phyloP scores from a whole-genome alignment of 257 asterid species.

The Henckelia pumila region DNA sequence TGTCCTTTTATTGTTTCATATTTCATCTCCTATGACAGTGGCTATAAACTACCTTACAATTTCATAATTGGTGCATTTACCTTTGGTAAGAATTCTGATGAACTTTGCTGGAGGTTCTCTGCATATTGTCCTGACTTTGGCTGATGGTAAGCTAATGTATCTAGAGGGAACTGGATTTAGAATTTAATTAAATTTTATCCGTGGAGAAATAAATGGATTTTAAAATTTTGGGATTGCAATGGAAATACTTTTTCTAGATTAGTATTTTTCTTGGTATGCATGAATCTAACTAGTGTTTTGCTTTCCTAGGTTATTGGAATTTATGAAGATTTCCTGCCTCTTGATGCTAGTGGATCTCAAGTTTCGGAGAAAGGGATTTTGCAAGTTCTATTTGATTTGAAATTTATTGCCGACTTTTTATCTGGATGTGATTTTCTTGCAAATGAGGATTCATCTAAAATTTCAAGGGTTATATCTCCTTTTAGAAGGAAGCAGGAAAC shows the following conservation, averaged over 20 bases:
- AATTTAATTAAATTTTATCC: background rate
- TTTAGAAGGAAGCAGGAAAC: constrained; percentile 71
- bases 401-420: constrained; percentile 78
- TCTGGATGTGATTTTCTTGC: constrained; percentile 68
- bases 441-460: constrained; percentile 49
- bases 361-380: constrained; percentile 85
- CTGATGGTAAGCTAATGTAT: constrained; percentile 11
- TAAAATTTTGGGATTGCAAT: background rate
- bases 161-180: background rate
- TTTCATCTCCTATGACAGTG: constrained; percentile 1
- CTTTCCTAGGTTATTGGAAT: constrained; percentile 60
- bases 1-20: constrained; percentile 17
- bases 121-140: constrained; percentile 4
- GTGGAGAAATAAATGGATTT: background rate
- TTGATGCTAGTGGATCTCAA: constrained; percentile 42
- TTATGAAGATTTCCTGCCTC: constrained; percentile 66
- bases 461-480: constrained; percentile 46
- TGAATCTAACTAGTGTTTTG: constrained; percentile 24
- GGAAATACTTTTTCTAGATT: background rate
- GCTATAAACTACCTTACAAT: constrained; percentile 7
- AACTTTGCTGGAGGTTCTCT: constrained; percentile 5
- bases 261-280: constrained; percentile 12
- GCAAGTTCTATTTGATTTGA: constrained; percentile 84
- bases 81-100: constrained; percentile 17
- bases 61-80: background rate